A percentile compares a stretch with the other conserved stretches of the same genome.
These are phyloP conservation scores for Colletotrichum aenigma DNA, from an alignment of 2,329 filamentous ascomycete genomes.

Conservation along the genomic window DNA sequence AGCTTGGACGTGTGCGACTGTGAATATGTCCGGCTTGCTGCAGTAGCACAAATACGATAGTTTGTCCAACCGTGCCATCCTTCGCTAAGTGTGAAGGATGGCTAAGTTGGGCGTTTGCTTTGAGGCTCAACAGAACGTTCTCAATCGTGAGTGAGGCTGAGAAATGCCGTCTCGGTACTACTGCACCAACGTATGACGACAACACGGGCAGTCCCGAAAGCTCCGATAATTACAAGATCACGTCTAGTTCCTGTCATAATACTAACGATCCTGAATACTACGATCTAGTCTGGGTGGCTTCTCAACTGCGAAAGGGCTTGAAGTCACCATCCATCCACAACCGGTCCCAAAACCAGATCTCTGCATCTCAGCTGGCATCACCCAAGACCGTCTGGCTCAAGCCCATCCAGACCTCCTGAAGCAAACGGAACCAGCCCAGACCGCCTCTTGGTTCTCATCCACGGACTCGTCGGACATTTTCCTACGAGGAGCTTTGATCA, in stretches of 20 bases:
- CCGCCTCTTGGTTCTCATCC: background rate
- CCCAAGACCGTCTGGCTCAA: background rate
- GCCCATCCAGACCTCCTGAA: background rate
- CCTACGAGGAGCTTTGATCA: background rate
- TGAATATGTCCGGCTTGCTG: background rate
- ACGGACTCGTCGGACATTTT: background rate
- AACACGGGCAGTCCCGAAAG: accelerated
- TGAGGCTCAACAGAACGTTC: accelerated
- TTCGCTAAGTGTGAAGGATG: no score
- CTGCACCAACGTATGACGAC: no score
- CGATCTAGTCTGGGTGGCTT: background rate
- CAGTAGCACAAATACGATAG: background rate
- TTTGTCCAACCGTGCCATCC: background rate
- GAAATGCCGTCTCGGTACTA: background rate
- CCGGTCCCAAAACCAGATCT: background rate
- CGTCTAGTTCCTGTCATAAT: accelerated
- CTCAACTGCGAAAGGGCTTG: background rate
- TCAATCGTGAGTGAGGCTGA: background rate
- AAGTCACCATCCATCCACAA: background rate
- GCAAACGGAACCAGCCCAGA: background rate
- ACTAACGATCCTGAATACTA: accelerated
- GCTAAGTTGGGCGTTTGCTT: no score
- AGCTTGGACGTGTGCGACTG: background rate
- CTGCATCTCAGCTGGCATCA: background rate
- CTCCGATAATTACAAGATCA: accelerated